A percentile compares a stretch with the other conserved stretches of the same genome.
These are phyloP conservation scores for Schizonepeta tenuifolia DNA, from an alignment of 257 asterid genomes.

Conservation along the genomic window DNA sequence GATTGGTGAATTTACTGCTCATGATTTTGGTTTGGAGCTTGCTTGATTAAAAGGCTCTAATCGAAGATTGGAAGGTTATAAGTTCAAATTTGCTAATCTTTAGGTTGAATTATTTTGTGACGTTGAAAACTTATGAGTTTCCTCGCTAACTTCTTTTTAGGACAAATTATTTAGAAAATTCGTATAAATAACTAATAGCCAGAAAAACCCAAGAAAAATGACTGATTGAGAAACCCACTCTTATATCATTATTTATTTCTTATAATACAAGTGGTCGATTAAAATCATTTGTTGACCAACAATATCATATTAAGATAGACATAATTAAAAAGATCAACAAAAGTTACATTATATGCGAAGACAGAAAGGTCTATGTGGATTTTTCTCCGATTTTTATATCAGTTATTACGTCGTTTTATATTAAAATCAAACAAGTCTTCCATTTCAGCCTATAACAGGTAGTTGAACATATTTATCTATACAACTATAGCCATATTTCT, in stretches of 20 bases:
- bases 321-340: neutral
- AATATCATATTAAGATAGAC: neutral
- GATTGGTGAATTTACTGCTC: neutral
- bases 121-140: neutral
- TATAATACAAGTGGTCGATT: conserved; percentile 9
- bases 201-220: neutral
- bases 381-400: neutral
- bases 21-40: neutral
- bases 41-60: too few relatives aligned
- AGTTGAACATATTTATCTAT: conserved; percentile 43
- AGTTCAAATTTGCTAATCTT: too few relatives aligned
- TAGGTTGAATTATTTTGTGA: neutral
- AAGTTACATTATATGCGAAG: neutral
- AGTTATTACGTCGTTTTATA: neutral
- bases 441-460: conserved; percentile 20
- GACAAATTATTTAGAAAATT: neutral
- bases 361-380: neutral
- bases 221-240: neutral
- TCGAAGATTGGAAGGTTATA: too few relatives aligned
- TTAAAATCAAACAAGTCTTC: neutral
- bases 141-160: neutral
- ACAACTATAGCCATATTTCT: conserved; percentile 14
- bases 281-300: neutral
- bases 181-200: neutral
- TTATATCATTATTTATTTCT: neutral